Base-by-base conservation (phyloP, 345 rosid species). In the Excoecaria agallocha region DNA sequence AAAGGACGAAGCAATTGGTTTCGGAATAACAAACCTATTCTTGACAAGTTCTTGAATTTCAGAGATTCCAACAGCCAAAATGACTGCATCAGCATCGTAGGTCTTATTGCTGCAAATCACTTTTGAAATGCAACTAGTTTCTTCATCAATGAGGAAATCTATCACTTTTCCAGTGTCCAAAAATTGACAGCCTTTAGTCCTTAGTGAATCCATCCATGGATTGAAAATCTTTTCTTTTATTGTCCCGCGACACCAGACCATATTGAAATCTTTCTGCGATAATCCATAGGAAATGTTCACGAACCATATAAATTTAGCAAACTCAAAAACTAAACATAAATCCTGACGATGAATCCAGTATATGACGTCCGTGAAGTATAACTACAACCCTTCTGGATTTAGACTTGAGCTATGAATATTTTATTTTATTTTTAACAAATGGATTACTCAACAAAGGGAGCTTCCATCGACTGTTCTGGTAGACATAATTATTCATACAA, bases 21-120 rank as follows among this genome's bases (percentile, higher is more conserved):
- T 30, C 59, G 54, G 61, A 63, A 70, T 4, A 64, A 45, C 76
- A 52, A 56, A 88, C 92, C 92, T 87, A 30, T 82, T 82, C 81
- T 78, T 81, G 61, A 88, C 77, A 54, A 81, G 82, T 76, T 87
- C 87, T 76, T 84, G 86, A 70, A 88, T 72, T 1, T 82, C 71
- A 72, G 91, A 74, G 71, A 88, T 74, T 73, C 87, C 84, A 57
- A 81, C 82, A 9, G 92, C 91, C 76, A 88, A 69, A 66, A 90
- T 74, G 69, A 87, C 85, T 30, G 87, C 88, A 87, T 86, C 87
- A 49, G 83, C 87, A 35, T 35, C 54, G 12, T 82, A 77, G 11
- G 54, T 78, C 76, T 85, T 82, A 52, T 77, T 55, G 63, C 81
- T 84, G 41, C 88, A 90, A 57, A 81, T 84, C 62, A 90, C 84